Evolutionary conservation across 2,329 filamentous ascomycete genomes (phyloP).

Genomic region (Aspergillus pseudotamarii): DNA sequence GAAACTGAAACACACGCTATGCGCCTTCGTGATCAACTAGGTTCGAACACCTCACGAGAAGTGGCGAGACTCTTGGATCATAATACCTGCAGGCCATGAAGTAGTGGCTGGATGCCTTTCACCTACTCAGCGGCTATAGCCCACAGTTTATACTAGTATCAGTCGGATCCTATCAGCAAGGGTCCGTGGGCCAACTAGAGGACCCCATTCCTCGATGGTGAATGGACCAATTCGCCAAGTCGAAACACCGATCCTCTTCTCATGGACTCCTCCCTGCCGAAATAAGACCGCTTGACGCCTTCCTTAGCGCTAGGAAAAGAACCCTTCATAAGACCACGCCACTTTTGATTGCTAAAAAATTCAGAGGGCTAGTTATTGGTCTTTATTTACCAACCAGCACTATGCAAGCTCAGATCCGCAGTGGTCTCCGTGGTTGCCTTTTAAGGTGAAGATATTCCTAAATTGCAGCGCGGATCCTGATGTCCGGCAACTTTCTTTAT

Average conservation of each 20-base stretch:
- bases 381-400: conserved; percentile 1
- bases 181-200: conserved; percentile 3
- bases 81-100: neutral
- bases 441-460: conserved; percentile 14
- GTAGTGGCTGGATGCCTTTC: neutral
- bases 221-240: conserved; percentile 1
- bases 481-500: conserved; percentile 13
- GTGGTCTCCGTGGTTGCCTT: conserved; percentile 14
- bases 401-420: conserved; percentile 14
- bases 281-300: conserved; percentile 8
- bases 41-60: neutral
- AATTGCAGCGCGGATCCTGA: conserved; percentile 15
- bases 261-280: neutral
- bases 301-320: conserved; percentile 17
- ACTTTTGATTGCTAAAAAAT: conserved; percentile 9
- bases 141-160: neutral
- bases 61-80: conserved; percentile 5
- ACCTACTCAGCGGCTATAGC: neutral
- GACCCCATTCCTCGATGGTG: neutral
- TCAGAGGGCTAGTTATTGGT: conserved; percentile 11
- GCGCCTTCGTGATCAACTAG: conserved; percentile 2
- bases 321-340: conserved; percentile 16
- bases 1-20: conserved; percentile 17
- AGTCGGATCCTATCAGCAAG: neutral
- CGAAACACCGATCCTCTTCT: conserved; percentile 5